phyloP scores from a whole-genome alignment of 768 basidiomycete genomes.

The Pleurotus platypus region DNA sequence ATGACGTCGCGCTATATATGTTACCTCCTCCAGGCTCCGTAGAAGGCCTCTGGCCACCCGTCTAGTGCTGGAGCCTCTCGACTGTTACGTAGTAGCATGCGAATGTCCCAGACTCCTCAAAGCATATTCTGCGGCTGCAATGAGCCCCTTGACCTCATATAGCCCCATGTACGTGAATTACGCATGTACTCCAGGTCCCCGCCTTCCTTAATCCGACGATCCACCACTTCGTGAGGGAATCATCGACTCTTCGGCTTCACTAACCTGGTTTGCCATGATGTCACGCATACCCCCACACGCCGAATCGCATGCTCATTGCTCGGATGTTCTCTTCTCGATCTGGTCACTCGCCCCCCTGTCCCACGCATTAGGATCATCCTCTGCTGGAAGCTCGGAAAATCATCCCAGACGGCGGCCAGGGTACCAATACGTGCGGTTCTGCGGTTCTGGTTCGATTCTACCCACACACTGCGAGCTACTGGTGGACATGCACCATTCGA shows the following conservation, averaged over 20 bases:
- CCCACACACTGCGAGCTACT: background rate
- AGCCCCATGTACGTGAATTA: too few species aligned
- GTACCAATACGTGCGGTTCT: background rate
- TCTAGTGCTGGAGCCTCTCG: too few species aligned
- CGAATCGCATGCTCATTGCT: background rate
- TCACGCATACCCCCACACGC: background rate
- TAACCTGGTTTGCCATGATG: background rate
- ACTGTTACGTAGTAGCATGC: too few species aligned
- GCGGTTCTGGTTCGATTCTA: conserved; percentile 1
- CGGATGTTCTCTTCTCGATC: background rate
- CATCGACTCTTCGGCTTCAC: background rate
- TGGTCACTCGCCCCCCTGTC: background rate
- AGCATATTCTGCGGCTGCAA: too few species aligned
- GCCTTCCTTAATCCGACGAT: too few species aligned
- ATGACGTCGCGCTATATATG: too few species aligned
- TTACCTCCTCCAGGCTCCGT: too few species aligned
- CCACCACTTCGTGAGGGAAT: background rate
- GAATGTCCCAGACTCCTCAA: too few species aligned
- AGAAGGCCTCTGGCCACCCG: too few species aligned
- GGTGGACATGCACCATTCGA: background rate
- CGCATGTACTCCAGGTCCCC: too few species aligned
- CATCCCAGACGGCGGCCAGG: background rate
- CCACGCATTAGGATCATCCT: conserved; percentile 3
- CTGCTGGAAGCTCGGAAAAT: background rate
- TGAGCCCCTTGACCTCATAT: too few species aligned